These are phyloP conservation scores for Cerrena zonata DNA, from an alignment of 1,284 basidiomycete genomes.

Conservation along the genomic window DNA sequence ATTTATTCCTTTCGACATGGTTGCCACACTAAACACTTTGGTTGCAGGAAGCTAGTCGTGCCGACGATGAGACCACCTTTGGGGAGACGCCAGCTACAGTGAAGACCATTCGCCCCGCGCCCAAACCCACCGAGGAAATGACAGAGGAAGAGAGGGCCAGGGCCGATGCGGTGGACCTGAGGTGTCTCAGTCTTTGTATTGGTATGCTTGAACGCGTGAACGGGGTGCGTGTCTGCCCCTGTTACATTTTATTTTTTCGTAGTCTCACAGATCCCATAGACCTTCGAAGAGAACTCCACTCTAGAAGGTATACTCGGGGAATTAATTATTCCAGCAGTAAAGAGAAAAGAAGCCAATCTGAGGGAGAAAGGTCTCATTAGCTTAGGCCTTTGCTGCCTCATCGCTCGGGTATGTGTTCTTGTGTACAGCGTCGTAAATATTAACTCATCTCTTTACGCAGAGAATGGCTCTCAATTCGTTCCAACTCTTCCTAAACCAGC, in stretches of 20 bases:
- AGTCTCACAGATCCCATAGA: constrained; percentile 36
- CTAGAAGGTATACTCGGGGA: constrained; percentile 87
- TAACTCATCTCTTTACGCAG: constrained; percentile 36
- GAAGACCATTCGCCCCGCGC: constrained; percentile 24
- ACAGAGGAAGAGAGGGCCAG: constrained; percentile 51
- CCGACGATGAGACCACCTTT: constrained; percentile 31
- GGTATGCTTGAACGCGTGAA: constrained; percentile 89
- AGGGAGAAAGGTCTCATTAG: constrained; percentile 84
- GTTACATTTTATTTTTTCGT: constrained; percentile 7
- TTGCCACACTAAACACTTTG: not conserved
- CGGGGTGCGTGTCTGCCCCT: constrained; percentile 49
- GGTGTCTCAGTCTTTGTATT: constrained; percentile 84
- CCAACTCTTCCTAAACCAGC: constrained; percentile 84
- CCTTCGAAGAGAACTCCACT: constrained; percentile 90
- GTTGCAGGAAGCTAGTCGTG: constrained; percentile 26
- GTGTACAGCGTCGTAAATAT: not conserved
- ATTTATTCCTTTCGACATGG: not conserved
- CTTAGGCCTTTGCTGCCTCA: constrained; percentile 86
- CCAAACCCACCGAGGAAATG: constrained; percentile 46
- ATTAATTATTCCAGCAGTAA: constrained; percentile 86
- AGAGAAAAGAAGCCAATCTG: constrained; percentile 77
- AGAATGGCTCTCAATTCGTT: constrained; percentile 89
- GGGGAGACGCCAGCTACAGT: constrained; percentile 29
- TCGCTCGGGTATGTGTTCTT: constrained; percentile 55
- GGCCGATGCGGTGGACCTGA: constrained; percentile 71